Evolutionary conservation across 108 stramenopile genomes (phyloP).

Genomic region (Cyclotella atomus): DNA sequence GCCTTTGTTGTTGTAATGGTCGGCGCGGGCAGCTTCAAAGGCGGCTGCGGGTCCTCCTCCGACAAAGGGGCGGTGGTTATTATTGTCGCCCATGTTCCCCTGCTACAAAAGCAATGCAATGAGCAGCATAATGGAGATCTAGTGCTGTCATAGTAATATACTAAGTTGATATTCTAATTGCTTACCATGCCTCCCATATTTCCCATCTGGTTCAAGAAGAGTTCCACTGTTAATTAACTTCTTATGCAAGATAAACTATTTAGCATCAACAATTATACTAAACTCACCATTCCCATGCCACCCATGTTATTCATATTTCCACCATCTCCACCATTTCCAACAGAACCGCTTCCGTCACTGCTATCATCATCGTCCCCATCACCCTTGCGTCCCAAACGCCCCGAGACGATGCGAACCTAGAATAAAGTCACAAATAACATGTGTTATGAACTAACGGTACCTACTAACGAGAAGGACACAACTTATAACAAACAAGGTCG

Average conservation of each 20-base stretch:
- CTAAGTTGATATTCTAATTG: no score
- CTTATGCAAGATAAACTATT: no score
- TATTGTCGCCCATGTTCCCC: slow-evolving; percentile 30
- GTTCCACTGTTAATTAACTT: no score
- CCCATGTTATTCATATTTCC: slow-evolving; percentile 7
- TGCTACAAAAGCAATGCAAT: no score
- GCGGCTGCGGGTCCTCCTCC: slow-evolving; percentile 85
- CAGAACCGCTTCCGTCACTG: slow-evolving; percentile 37
- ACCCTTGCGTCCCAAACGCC: slow-evolving; percentile 73
- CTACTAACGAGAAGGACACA: neutral
- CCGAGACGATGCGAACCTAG: slow-evolving; percentile 78
- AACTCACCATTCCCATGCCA: slow-evolving; percentile 21
- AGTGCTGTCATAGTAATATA: no score
- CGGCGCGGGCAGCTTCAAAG: slow-evolving; percentile 84
- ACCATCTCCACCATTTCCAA: neutral
- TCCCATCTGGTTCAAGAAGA: slow-evolving; percentile 20
- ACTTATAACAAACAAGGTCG: slow-evolving; percentile 51
- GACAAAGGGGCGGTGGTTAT: slow-evolving; percentile 69
- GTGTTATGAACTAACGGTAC: neutral
- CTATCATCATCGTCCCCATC: slow-evolving; percentile 65
- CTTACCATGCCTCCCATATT: slow-evolving; percentile 13
- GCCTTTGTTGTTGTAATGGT: slow-evolving; percentile 62
- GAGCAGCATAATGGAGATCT: no score
- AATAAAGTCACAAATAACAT: neutral
- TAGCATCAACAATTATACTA: no score